Evolutionary conservation across 2,329 filamentous ascomycete genomes (phyloP).

Genomic region (Ceratocystis albifundus): DNA sequence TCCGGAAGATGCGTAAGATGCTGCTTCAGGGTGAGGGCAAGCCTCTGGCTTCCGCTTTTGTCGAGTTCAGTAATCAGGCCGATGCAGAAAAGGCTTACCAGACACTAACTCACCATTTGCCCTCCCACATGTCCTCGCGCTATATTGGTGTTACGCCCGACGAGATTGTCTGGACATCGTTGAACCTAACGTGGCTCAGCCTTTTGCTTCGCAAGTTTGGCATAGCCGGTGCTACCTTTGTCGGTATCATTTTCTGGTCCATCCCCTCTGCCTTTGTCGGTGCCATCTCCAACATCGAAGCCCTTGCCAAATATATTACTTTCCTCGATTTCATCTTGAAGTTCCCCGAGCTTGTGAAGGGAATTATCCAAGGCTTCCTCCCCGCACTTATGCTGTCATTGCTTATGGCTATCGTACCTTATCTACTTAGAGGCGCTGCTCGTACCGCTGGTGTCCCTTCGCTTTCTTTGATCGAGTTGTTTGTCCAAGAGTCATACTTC

Average conservation of each 20-base stretch:
- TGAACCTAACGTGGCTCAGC: slow-evolving; percentile 60
- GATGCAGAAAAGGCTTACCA: slow-evolving; percentile 81
- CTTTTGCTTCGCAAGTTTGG: slow-evolving; percentile 55
- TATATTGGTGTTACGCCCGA: slow-evolving; percentile 69
- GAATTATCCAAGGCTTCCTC: slow-evolving; percentile 71
- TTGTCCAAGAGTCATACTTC: slow-evolving; percentile 70
- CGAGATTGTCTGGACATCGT: slow-evolving; percentile 78
- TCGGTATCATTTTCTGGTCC: slow-evolving; percentile 76
- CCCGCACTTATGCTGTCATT: slow-evolving; percentile 68
- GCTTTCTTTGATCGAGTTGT: slow-evolving; percentile 58
- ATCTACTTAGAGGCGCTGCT: slow-evolving; percentile 64
- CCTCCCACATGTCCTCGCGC: slow-evolving; percentile 72
- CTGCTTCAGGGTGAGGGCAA: slow-evolving; percentile 54
- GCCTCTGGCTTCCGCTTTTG: slow-evolving; percentile 66
- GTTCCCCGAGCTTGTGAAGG: slow-evolving; percentile 57
- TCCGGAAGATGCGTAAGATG: slow-evolving; percentile 54
- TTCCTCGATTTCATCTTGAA: slow-evolving; percentile 64
- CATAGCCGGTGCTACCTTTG: slow-evolving; percentile 54
- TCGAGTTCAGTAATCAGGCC: slow-evolving; percentile 73
- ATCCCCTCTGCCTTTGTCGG: slow-evolving; percentile 68
- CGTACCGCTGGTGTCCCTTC: slow-evolving; percentile 61
- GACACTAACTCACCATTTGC: slow-evolving; percentile 66
- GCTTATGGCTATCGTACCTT: slow-evolving; percentile 71
- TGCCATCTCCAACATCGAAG: slow-evolving; percentile 70
- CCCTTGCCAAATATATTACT: slow-evolving; percentile 49